phyloP scores from a whole-genome alignment of 192 early-diverging fungal genomes.

The Obelidium mucronatum region DNA sequence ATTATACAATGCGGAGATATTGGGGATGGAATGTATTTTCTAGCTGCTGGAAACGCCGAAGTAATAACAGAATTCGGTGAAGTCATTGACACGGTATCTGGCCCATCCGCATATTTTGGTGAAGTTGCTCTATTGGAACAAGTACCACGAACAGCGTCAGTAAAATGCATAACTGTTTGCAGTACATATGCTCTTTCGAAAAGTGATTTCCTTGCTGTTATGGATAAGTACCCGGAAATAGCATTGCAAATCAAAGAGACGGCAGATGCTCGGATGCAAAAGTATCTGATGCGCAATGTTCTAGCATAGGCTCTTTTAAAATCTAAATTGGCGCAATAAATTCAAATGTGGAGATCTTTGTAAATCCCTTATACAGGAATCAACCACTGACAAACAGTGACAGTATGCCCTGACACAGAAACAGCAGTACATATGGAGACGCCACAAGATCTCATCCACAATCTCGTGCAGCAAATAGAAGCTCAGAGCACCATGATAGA shows the following conservation, averaged over 20 bases:
- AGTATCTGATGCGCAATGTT: conserved; percentile 55
- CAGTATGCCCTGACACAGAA: too few species aligned
- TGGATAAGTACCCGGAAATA: conserved; percentile 48
- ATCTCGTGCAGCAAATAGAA: too few species aligned
- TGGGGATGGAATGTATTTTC: conserved; percentile 62
- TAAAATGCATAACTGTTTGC: conserved; percentile 45
- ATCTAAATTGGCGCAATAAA: too few species aligned
- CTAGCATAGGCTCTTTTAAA: conserved; percentile 36
- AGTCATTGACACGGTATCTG: conserved; percentile 45
- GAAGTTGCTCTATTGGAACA: conserved; percentile 63
- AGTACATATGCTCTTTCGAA: conserved; percentile 49
- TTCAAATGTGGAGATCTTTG: too few species aligned
- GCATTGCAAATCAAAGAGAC: conserved; percentile 48
- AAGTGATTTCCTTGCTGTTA: conserved; percentile 41
- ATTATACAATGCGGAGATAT: conserved; percentile 51
- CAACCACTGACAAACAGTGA: too few species aligned
- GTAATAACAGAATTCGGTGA: conserved; percentile 46
- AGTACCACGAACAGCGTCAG: conserved; percentile 57
- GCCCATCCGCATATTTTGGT: conserved; percentile 58
- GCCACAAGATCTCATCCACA: too few species aligned
- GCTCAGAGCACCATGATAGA: conserved; percentile 1
- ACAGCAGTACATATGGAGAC: too few species aligned
- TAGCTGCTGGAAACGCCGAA: conserved; percentile 58
- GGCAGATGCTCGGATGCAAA: conserved; percentile 52
- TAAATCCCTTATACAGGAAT: too few species aligned